Base-by-base conservation (phyloP, 139 green algal genomes). In the Tetradesmus lagerheimii region DNA sequence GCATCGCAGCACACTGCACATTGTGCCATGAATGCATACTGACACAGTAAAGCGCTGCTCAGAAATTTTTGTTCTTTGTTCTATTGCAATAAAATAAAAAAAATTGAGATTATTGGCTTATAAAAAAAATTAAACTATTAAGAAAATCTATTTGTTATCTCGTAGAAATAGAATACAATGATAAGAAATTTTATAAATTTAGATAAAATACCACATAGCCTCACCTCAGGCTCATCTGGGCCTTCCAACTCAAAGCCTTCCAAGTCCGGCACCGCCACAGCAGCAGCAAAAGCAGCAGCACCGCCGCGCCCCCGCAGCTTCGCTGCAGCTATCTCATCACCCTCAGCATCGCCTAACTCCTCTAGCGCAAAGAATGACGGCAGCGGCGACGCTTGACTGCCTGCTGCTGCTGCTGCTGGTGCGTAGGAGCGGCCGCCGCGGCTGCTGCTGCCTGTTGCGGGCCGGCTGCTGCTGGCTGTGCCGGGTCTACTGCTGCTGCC, bases 221-320 rank as follows among this genome's bases (percentile, higher is more conserved):
- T 71, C 57, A 71, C 57, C 62, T 71, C 66, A 50, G 84, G 15
- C 34, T 87, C 94, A 31, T 93, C 94, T 85, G 94, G n/a, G n/a
- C n/a, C 93, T 29, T 96, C 93, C 9, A 94, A 71, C 78, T 95
- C 93, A n/a, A 81, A 45, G 83, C 64, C 80, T 80, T 80, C 85
- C 76, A 91, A 43, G 20, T 66, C 62, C 16, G 38, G 83, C 35
- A 88, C 39, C 15, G 35, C 83, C 37, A 80, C 83, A 67, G 64
- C 81, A 77, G 81, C 81, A 87, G 81, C 81, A 47, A 77, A 6
- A 62, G 23, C 78, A 35, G 38, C 83, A 74, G 83, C 38, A 14
- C 29, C 83, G 37, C 20, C 57, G 23, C 15, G 29, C 37, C 41
- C 6, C 29, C n/a, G 15, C 4, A 71, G 23, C 27, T 15, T 23